These are phyloP conservation scores for Sporisorium reilianum DNA, from an alignment of 1,284 basidiomycete genomes.

Conservation along the genomic window DNA sequence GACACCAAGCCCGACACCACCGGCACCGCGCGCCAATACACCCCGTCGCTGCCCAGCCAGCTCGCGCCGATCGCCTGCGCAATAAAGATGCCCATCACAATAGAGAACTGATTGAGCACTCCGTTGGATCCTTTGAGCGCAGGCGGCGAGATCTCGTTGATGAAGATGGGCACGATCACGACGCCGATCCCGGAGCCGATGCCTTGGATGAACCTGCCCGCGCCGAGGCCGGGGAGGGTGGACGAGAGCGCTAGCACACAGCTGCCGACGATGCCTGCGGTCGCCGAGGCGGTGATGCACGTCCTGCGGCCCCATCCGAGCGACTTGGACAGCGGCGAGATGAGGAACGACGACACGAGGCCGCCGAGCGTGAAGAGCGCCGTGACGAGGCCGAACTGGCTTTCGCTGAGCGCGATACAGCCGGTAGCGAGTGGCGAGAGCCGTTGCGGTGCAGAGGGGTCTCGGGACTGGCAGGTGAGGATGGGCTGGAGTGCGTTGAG, in stretches of 20 bases:
- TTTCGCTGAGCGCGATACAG: slow-evolving; percentile 49
- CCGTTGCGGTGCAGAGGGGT: slow-evolving; percentile 8
- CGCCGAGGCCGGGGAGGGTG: slow-evolving; percentile 15
- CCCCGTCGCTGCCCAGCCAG: slow-evolving; percentile 40
- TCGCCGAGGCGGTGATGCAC: slow-evolving; percentile 35
- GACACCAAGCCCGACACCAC: slow-evolving; percentile 61
- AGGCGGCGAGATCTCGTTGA: slow-evolving; percentile 83
- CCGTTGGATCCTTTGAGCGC: slow-evolving; percentile 80
- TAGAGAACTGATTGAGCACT: slow-evolving; percentile 78
- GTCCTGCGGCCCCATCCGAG: slow-evolving; percentile 32
- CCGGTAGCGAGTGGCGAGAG: slow-evolving; percentile 31
- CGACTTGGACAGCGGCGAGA: slow-evolving; percentile 35
- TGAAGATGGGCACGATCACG: slow-evolving; percentile 86
- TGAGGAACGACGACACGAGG: slow-evolving; percentile 74
- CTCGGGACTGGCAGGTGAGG: slow-evolving; percentile 42
- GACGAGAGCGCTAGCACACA: slow-evolving; percentile 27
- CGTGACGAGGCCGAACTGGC: slow-evolving; percentile 80
- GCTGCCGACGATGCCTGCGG: slow-evolving; percentile 31
- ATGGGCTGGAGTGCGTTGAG: slow-evolving; percentile 61
- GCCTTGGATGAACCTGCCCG: slow-evolving; percentile 76
- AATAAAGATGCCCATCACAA: slow-evolving; percentile 66
- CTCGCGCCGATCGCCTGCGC: slow-evolving; percentile 70
- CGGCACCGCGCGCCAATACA: slow-evolving; percentile 70
- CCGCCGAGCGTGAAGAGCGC: slow-evolving; percentile 89
- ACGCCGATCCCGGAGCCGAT: slow-evolving; percentile 84